Evolutionary conservation across 1,284 basidiomycete genomes (phyloP).

Genomic region (Irpex sp.): DNA sequence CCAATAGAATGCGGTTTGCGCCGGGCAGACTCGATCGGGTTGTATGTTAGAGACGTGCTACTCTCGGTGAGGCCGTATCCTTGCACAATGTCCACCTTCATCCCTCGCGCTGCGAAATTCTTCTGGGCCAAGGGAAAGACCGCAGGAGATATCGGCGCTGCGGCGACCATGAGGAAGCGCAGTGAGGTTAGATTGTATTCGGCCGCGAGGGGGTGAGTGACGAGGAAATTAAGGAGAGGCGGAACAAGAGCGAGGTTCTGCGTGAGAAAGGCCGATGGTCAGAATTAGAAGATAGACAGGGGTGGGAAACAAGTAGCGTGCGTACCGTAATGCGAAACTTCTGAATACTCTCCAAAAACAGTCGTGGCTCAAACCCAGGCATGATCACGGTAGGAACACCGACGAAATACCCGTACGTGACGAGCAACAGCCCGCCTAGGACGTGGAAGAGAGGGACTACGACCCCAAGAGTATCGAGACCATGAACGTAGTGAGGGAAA

Average conservation of each 20-base stretch:
- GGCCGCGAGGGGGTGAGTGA: too few species aligned
- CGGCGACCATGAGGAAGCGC: slow-evolving; percentile 37
- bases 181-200: too few species aligned
- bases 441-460: slow-evolving; percentile 57
- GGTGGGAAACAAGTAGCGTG: slow-evolving; percentile 8
- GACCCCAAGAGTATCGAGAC: slow-evolving; percentile 43
- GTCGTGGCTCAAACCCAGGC: slow-evolving; percentile 77
- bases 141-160: slow-evolving; percentile 10
- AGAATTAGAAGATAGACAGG: slow-evolving; percentile 64
- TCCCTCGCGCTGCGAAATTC: slow-evolving; percentile 1
- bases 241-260: too few species aligned
- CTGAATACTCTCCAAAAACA: slow-evolving; percentile 74
- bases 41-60: slow-evolving; percentile 6
- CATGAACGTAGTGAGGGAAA: slow-evolving; percentile 1
- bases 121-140: background rate
- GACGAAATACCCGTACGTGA: slow-evolving; percentile 66
- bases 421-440: slow-evolving; percentile 53
- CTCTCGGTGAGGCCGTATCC: slow-evolving; percentile 11
- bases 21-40: background rate
- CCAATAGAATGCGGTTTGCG: slow-evolving; percentile 42
- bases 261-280: slow-evolving; percentile 39
- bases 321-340: slow-evolving; percentile 70
- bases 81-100: slow-evolving; percentile 3
- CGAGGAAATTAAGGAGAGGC: too few species aligned
- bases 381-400: slow-evolving; percentile 76